phyloP scores from a whole-genome alignment of 2,329 filamentous ascomycete species.

The Microsporum canis region DNA sequence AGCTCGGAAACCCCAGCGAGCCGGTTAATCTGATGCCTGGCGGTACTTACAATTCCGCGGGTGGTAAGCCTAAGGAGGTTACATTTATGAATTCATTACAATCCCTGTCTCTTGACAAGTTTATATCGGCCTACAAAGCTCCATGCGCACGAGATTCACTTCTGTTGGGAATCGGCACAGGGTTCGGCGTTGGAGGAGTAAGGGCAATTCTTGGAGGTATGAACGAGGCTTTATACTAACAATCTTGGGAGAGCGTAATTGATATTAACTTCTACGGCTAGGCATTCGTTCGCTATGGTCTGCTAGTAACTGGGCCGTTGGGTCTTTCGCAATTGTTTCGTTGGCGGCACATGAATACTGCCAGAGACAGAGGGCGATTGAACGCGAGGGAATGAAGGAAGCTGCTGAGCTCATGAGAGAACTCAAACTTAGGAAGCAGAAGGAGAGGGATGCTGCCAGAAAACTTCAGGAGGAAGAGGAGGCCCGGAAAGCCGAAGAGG shows the following conservation, averaged over 20 bases:
- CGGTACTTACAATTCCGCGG: constrained; percentile 49
- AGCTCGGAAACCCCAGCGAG: constrained; percentile 37
- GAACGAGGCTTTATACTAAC: background rate
- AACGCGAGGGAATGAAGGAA: constrained; percentile 72
- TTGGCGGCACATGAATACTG: constrained; percentile 73
- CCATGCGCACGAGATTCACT: constrained; percentile 78
- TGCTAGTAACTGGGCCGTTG: constrained; percentile 77
- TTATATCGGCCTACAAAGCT: constrained; percentile 55
- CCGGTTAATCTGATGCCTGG: constrained; percentile 46
- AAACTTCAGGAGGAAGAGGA: constrained; percentile 27
- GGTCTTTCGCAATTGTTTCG: constrained; percentile 59
- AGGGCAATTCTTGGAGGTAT: constrained; percentile 65
- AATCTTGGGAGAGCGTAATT: background rate
- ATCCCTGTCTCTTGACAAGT: constrained; percentile 43
- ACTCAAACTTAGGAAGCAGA: constrained; percentile 56
- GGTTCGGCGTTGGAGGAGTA: constrained; percentile 62
- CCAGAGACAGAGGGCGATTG: constrained; percentile 59
- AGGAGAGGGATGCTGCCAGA: constrained; percentile 34
- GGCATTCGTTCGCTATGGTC: constrained; percentile 48
- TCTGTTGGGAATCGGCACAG: constrained; percentile 69
- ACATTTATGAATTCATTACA: constrained; percentile 32
- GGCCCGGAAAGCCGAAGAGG: constrained; percentile 29
- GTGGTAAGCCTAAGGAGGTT: constrained; percentile 39
- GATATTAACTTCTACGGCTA: constrained; percentile 11
- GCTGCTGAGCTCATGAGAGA: constrained; percentile 71